Conservation (phyloP, 2,329 filamentous ascomycete species). For the Alternaria sp. region DNA sequence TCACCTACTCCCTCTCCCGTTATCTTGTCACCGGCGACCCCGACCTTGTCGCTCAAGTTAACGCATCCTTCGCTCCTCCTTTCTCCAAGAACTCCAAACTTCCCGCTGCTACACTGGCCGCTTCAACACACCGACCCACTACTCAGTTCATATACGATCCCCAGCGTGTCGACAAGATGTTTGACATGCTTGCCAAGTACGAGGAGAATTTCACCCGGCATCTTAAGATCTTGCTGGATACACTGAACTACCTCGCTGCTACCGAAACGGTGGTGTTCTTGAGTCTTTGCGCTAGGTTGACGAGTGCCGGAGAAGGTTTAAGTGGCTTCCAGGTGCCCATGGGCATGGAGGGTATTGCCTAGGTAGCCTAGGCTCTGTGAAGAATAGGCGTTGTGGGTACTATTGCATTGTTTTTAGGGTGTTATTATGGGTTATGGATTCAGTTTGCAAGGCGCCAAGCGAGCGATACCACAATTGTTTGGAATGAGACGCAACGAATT, state of each 20-base stretch:
- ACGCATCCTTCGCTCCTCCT: constrained; percentile 60
- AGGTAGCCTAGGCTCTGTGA: neutral
- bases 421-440: constrained; percentile 3
- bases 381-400: constrained; percentile 1
- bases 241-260: constrained; percentile 94
- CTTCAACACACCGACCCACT: constrained; percentile 29
- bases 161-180: constrained; percentile 74
- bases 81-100: constrained; percentile 20
- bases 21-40: constrained; percentile 85
- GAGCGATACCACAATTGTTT: constrained; percentile 24
- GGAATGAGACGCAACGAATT: constrained; percentile 13
- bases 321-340: constrained; percentile 37
- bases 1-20: constrained; percentile 84
- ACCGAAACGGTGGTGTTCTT: constrained; percentile 95
- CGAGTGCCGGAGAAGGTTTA: constrained; percentile 77
- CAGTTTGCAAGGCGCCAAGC: constrained; percentile 14
- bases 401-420: neutral
- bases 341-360: constrained; percentile 35
- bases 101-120: constrained; percentile 19
- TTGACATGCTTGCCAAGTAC: constrained; percentile 88
- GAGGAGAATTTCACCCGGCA: constrained; percentile 93
- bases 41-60: constrained; percentile 69
- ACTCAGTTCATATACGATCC: constrained; percentile 63
- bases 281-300: constrained; percentile 83
- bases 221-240: constrained; percentile 91